Conservation (phyloP, 2,329 filamentous ascomycete genomes). For the Nannizziopsis arthrosporioides region DNA sequence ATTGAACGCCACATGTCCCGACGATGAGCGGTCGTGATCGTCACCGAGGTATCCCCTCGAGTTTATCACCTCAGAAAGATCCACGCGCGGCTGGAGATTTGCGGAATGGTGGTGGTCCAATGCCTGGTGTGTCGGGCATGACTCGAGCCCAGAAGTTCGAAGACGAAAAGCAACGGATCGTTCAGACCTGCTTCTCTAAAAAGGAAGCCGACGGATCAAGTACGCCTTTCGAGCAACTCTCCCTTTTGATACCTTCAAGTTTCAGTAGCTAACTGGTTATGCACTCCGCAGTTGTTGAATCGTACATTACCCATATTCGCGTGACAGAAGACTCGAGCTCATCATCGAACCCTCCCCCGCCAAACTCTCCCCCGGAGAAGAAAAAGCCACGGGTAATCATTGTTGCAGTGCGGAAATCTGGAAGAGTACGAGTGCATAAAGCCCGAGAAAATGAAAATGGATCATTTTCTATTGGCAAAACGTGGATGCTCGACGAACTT, state of each 20-base stretch:
- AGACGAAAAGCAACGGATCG: constrained; percentile 88
- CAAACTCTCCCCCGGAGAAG: constrained; percentile 56
- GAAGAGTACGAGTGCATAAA: constrained; percentile 90
- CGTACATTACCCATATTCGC: constrained; percentile 93
- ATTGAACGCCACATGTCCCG: background rate
- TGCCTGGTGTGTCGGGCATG: constrained; percentile 24
- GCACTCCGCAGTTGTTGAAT: constrained; percentile 48
- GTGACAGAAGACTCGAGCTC: constrained; percentile 77
- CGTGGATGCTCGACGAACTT: constrained; percentile 91
- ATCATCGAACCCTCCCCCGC: constrained; percentile 74
- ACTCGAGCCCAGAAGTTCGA: constrained; percentile 73
- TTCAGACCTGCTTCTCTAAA: constrained; percentile 88
- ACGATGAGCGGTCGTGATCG: constrained; percentile 31
- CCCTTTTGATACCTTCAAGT: background rate
- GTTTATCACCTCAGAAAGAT: constrained; percentile 23
- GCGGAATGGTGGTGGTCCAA: constrained; percentile 23
- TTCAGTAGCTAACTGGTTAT: background rate
- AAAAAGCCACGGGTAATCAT: constrained; percentile 90
- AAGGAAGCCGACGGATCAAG: constrained; percentile 74
- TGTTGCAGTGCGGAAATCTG: constrained; percentile 82
- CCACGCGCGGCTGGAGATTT: constrained; percentile 25
- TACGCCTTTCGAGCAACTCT: constrained; percentile 36
- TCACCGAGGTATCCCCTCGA: constrained; percentile 22
- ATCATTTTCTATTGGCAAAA: constrained; percentile 94
- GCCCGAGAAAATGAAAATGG: constrained; percentile 90